Evolutionary conservation across 2,329 filamentous ascomycete genomes (phyloP), one percentile per base, ranked within the genome.

Genomic region (Blastomyces parvus): DNA sequence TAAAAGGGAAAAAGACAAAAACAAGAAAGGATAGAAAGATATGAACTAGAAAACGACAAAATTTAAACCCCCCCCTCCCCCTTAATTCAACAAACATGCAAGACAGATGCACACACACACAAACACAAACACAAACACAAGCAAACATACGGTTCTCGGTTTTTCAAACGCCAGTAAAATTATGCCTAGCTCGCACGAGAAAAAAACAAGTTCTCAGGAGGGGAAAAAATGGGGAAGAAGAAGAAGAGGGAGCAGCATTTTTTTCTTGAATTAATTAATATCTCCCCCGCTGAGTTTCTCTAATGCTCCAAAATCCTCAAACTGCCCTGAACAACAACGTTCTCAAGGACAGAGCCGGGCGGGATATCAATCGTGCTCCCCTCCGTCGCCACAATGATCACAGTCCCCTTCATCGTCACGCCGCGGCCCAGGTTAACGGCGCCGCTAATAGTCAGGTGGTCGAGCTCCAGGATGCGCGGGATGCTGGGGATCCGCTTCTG

Each of bases 301-400:
- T 85, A 88, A 76, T 88, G 85, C 80, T 88, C 85, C 68, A 88
- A 78, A 74, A 87, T 80, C 73, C 86, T 82, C 84, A 99, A 85
- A 79, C 91, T 96, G 74, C 94, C 94, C 84, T 99, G 94, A 64
- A 99, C 94, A 60, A 99, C 94, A 17, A 97, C 94, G 80, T 99
- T 99, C 84, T 99, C 94, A 64, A 99, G 84, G 72, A 99, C 90
- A 25, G 92, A 97, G 76, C 94, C 94, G 25, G 94, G 93, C 61
- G 94, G 94, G 71, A 99, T 88, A 76, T 99, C 94, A 72, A 99
- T 99, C 67, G 94, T 99, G 82, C 89, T 92, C 70, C 93, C 93
- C 81, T 99, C 94, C 57, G 91, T 97, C 36, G 94, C 94, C 61
- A 99, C 94, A 70, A 99, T 99, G 75, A 99, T 99, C 77, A 99